Base-by-base conservation (phyloP, 1,284 basidiomycete genomes). In the Naganishia sp. region DNA sequence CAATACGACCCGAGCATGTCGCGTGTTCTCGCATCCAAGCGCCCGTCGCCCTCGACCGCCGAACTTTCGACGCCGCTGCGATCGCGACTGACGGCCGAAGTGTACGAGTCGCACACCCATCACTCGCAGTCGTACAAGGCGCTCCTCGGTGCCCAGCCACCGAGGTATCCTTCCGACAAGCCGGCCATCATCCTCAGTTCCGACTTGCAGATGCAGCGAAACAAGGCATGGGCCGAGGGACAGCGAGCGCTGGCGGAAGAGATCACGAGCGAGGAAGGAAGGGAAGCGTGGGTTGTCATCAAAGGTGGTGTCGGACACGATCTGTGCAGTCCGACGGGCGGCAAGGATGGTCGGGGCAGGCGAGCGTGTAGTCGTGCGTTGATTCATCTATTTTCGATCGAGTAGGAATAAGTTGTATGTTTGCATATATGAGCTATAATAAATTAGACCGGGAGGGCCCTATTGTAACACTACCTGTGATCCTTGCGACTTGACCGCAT, bases 1-100 rank as follows among this genome's bases (percentile, higher is more conserved):
- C 69, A 74, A 25, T 72, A 71, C 52, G 76, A 74, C 5, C 70
- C 71, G 13, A 72, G 72, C 9, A 67, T 73, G 47, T 74, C 76
- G 1, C 68, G 77, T 11, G 72, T 77, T 21, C 67, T 77, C 43
- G 75, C 75, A 31, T 73, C 72, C 11, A 69, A 72, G 3, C 63
- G 72, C 43, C 75, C 75, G n/a, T 10, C 21, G 7, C 75, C 76
- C 5, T 70, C 69, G 13, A 73, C 72, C 1, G 67, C 67, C 6
- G 61, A 70, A 18, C 64, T 77, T n/a, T 73, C 70, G 46, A 74
- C 76, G 42, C 70, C 69, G 32, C 68, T 78, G 21, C 72, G 71
- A 25, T 75, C 76, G 61, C 71, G 74, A 1, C 66, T 74, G 58
- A 60, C 77, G 46, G 74, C 76, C 67, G 77, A 78, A 60, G 71